Evolutionary conservation across 75 land plant species (phyloP).

Genomic region (Isoetes taiwanensis): DNA sequence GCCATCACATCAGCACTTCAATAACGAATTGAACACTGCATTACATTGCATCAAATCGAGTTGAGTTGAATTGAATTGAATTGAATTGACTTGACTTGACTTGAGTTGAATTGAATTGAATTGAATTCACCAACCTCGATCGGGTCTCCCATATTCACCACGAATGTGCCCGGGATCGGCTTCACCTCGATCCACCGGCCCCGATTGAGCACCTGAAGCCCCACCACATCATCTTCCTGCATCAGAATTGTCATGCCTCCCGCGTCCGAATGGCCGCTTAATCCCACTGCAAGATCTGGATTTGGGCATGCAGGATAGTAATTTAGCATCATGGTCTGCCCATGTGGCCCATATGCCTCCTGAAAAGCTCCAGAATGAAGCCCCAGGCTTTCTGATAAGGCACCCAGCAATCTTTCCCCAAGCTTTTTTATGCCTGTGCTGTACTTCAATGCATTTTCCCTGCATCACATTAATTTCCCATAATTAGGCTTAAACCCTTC

Average conservation of each 20-base stretch:
- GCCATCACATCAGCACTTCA: too few relatives aligned
- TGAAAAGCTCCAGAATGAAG: slow-evolving; percentile 25
- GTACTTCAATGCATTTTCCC: slow-evolving; percentile 40
- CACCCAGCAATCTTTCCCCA: slow-evolving; percentile 28
- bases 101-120: too few relatives aligned
- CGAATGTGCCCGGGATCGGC: slow-evolving; percentile 33
- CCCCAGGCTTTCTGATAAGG: slow-evolving; percentile 42
- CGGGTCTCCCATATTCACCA: slow-evolving; percentile 39
- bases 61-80: too few relatives aligned
- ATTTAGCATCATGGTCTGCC: slow-evolving; percentile 27
- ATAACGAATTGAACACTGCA: too few relatives aligned
- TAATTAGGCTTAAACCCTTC: neutral
- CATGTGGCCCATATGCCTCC: slow-evolving; percentile 25
- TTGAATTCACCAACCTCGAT: slow-evolving; percentile 40
- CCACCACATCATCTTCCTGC: slow-evolving; percentile 30
- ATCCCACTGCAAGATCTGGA: slow-evolving; percentile 43
- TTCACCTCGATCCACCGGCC: slow-evolving; percentile 36
- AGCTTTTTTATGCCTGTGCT: slow-evolving; percentile 34
- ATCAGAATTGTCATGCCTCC: slow-evolving; percentile 33
- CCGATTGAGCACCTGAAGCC: slow-evolving; percentile 36
- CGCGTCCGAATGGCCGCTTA: slow-evolving; percentile 37
- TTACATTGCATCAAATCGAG: too few relatives aligned
- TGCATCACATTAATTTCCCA: slow-evolving; percentile 12
- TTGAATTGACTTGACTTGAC: too few relatives aligned
- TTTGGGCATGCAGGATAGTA: slow-evolving; percentile 54